Conservation (phyloP, 2,329 filamentous ascomycete species). For the Diplodia scrobiculata region DNA sequence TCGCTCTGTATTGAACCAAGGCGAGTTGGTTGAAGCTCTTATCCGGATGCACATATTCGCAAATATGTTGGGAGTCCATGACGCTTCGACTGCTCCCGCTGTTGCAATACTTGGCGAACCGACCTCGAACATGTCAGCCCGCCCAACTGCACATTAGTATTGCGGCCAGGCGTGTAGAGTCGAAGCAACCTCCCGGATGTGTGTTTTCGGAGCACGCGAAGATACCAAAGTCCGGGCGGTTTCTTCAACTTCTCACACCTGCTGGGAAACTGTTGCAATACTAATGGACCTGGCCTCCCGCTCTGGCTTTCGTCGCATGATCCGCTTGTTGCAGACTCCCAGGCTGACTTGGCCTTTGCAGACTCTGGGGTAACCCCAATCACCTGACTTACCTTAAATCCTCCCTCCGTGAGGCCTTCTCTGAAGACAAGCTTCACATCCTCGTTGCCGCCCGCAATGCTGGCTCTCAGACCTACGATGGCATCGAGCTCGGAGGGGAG, state of each 20-base stretch:
- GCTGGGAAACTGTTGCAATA: too few relatives aligned
- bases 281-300: not conserved
- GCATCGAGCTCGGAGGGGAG: slow-evolving; percentile 69
- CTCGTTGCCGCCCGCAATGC: slow-evolving; percentile 72
- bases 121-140: not conserved
- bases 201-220: too few relatives aligned
- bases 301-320: slow-evolving; percentile 5
- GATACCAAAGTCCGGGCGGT: too few relatives aligned
- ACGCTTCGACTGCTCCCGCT: too few relatives aligned
- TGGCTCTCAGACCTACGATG: slow-evolving; percentile 69
- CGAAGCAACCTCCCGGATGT: too few relatives aligned
- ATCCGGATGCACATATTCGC: too few relatives aligned
- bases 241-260: too few relatives aligned
- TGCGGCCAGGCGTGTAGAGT: too few relatives aligned
- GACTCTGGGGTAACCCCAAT: slow-evolving; percentile 77
- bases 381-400: slow-evolving; percentile 71
- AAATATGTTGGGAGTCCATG: too few relatives aligned
- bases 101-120: too few relatives aligned
- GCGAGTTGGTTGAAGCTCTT: too few relatives aligned
- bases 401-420: slow-evolving; percentile 62
- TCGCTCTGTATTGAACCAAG: too few relatives aligned
- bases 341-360: slow-evolving; percentile 33
- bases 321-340: not conserved
- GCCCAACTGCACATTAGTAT: not conserved
- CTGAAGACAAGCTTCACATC: slow-evolving; percentile 67